Base-by-base conservation (phyloP, 176 grass and related monocot genomes). In the Lolium rigidum region DNA sequence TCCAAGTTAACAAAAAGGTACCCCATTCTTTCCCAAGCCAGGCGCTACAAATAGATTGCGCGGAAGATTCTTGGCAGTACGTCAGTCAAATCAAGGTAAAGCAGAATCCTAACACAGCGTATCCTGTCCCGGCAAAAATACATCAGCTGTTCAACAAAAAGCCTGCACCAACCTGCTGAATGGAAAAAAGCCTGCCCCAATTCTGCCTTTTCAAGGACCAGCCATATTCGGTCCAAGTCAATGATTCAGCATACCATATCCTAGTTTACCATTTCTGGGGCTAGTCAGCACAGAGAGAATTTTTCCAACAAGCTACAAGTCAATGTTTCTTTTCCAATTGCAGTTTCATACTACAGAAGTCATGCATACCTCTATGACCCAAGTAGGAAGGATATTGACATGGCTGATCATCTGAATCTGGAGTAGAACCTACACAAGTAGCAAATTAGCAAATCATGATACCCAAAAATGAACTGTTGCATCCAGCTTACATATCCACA, bases 41-140 rank as follows among this genome's bases (percentile, higher is more conserved):
- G 56, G 20, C 31, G 64, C n/a, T 65, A 63, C 43, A 9, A 72
- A 9, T 77, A 78, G 74, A 73, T 84, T 43, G n/a, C 9, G 18
- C n/a, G 47, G 28, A 66, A 10, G 82, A 89, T 85, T 85, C 35
- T 81, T 72, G 82, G 51, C 25, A 26, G 77, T 2, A 2, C 2
- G 31, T 15, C 39, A 59, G 38, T 20, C 25, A 83, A 43, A 47
- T 80, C 37, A 60, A 24, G 77, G 43, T 25, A 85, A 21, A 18
- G 22, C 20, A 70, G 77, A 79, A 83, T 78, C 63, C 66, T 14
- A 20, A 26, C 10, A 25, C 20, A 18, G 4, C 65, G 41, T 24
- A 74, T 49, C 39, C 66, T 13, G 25, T 39, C 31, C 18, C 7
- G 20, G 48, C 25, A 31, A 51, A 65, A 51, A 47, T 7, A 75